phyloP scores from a whole-genome alignment of 495 filamentous ascomycete species.

The Saxispiralis lemnorum region DNA sequence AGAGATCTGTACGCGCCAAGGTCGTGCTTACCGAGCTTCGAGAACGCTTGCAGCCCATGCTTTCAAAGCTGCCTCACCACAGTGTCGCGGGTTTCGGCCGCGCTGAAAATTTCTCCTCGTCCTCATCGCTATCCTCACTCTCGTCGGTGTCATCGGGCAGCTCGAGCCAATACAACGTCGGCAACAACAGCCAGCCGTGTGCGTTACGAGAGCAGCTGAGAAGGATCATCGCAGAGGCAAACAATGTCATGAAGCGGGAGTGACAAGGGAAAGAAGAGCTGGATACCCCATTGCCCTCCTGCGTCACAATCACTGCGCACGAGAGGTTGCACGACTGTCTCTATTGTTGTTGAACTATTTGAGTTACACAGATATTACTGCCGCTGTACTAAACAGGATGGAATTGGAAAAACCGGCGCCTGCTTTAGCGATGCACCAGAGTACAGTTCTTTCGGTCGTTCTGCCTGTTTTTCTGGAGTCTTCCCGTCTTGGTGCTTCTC shows the following conservation, averaged over 20 bases:
- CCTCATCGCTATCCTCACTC: background rate
- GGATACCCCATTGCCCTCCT: background rate
- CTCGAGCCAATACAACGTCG: background rate
- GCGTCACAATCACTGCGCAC: too few relatives aligned
- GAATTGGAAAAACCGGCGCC: too few relatives aligned
- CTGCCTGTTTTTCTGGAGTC: too few relatives aligned
- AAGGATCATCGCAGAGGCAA: slow-evolving; percentile 1
- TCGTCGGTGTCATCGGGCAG: too few relatives aligned
- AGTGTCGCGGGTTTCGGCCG: background rate
- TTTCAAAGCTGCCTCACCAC: background rate
- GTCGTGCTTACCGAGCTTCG: slow-evolving; percentile 1
- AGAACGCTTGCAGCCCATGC: slow-evolving; percentile 2
- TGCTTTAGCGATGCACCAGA: too few relatives aligned
- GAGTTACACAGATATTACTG: too few relatives aligned
- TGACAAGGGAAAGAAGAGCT: background rate
- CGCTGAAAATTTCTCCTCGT: background rate
- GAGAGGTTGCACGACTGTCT: too few relatives aligned
- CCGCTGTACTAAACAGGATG: too few relatives aligned
- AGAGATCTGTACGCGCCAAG: slow-evolving; percentile 1
- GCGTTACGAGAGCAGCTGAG: slow-evolving; percentile 1
- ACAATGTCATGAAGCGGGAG: slow-evolving; percentile 1
- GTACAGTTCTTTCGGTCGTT: too few relatives aligned
- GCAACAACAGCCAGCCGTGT: background rate
- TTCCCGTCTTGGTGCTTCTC: too few relatives aligned
- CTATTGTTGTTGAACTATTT: too few relatives aligned